Conservation (phyloP, 352 stramenopile species). For the Pilasporangium apinafurcum region DNA sequence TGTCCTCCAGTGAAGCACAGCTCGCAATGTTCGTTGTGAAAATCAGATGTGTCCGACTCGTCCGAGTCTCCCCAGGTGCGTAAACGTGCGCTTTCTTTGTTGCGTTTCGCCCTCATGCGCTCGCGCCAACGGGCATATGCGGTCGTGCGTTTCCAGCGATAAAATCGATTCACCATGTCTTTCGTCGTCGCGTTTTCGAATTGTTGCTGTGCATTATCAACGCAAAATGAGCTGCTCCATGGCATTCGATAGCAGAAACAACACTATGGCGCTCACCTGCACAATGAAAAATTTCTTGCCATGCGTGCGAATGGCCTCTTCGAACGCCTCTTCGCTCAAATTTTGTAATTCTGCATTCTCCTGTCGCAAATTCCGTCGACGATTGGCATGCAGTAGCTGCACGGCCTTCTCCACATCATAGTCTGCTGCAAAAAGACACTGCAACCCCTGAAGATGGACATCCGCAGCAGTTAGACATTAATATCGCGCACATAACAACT, state of each 20-base stretch:
- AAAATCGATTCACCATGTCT: conserved; percentile 59
- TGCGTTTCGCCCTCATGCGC: conserved; percentile 24
- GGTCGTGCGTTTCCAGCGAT: conserved; percentile 57
- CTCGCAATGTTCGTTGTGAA: conserved; percentile 61
- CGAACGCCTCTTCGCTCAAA: conserved; percentile 33
- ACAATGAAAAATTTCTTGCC: conserved; percentile 63
- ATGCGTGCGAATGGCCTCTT: conserved; percentile 25
- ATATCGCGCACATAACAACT: no score
- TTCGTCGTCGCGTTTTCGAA: conserved; percentile 24
- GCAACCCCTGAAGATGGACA: conserved; percentile 29
- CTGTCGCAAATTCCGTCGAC: conserved; percentile 16
- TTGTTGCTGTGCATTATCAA: conserved; percentile 25
- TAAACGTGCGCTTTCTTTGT: conserved; percentile 34
- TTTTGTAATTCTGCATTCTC: conserved; percentile 13
- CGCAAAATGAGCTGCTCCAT: not conserved
- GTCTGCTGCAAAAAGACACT: conserved; percentile 48
- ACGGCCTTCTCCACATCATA: conserved; percentile 38
- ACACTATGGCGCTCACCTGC: conserved; percentile 22
- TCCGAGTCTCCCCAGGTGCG: conserved; percentile 35
- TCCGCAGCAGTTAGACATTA: no score
- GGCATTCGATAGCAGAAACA: no score
- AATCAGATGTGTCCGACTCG: conserved; percentile 24
- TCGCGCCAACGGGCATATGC: conserved; percentile 44
- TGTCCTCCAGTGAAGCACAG: conserved; percentile 59
- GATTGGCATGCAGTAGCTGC: conserved; percentile 23